phyloP scores from a whole-genome alignment of 306 rosid genomes.

The Argentina anserina region DNA sequence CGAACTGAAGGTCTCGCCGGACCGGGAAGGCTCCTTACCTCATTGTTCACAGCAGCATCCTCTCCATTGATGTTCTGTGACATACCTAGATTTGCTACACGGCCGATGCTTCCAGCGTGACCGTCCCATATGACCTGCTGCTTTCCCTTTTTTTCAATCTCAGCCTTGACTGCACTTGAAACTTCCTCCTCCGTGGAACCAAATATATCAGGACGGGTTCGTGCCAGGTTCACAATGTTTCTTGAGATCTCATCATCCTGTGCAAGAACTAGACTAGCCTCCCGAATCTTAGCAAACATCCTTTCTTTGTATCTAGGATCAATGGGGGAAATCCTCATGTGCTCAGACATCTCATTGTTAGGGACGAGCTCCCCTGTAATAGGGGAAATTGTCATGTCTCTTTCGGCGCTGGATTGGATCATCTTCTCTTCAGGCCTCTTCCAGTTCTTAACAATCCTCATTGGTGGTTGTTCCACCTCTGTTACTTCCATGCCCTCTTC shows the following conservation, averaged over 20 bases:
- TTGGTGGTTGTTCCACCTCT: conserved; percentile 77
- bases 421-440: conserved; percentile 92
- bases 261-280: conserved; percentile 90
- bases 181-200: conserved; percentile 97
- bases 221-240: conserved; percentile 85
- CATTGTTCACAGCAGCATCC: conserved; percentile 57
- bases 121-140: conserved; percentile 99
- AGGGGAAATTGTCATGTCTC: conserved; percentile 84
- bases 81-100: conserved; percentile 85
- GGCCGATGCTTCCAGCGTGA: conserved; percentile 89
- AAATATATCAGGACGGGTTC: conserved; percentile 92
- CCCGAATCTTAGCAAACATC: conserved; percentile 96
- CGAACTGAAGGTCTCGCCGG: conserved; percentile 75
- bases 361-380: conserved; percentile 86
- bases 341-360: conserved; percentile 90
- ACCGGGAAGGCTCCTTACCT: conserved; percentile 71
- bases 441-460: conserved; percentile 97
- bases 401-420: conserved; percentile 80
- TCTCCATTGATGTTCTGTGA: conserved; percentile 63
- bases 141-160: conserved; percentile 84
- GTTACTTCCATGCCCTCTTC: conserved; percentile 78
- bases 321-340: conserved; percentile 87
- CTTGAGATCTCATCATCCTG: conserved; percentile 87
- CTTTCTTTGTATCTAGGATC: conserved; percentile 96
- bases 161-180: conserved; percentile 92